These are phyloP conservation scores for Aspergillus pseudoglaucus DNA, from an alignment of 2,329 filamentous ascomycete genomes.

Conservation along the genomic window DNA sequence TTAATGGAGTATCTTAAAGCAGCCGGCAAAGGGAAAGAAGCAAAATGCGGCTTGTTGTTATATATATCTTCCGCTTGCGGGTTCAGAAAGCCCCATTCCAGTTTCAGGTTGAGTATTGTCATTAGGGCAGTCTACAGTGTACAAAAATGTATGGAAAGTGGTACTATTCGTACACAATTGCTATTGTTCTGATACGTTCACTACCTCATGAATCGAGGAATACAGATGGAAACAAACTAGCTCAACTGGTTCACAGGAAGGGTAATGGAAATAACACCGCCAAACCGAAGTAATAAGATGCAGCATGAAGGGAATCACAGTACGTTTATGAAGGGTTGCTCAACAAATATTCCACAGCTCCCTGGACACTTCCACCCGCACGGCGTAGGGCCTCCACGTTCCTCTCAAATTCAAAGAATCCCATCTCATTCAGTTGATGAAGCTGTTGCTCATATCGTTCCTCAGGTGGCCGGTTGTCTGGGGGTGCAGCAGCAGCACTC, in stretches of 20 bases:
- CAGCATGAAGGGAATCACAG: slow-evolving; percentile 1
- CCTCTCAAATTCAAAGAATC: slow-evolving; percentile 92
- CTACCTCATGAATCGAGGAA: neutral
- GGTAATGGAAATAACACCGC: slow-evolving; percentile 1
- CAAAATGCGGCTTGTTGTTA: neutral
- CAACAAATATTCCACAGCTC: slow-evolving; percentile 48
- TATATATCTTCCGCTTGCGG: too few relatives aligned
- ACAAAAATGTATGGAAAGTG: too few relatives aligned
- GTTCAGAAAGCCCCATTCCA: too few relatives aligned
- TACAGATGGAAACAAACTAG: neutral
- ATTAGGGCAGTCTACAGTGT: too few relatives aligned
- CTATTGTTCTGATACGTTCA: too few relatives aligned
- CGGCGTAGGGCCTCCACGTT: slow-evolving; percentile 84
- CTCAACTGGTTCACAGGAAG: slow-evolving; percentile 2
- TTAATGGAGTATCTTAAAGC: neutral
- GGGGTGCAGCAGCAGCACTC: slow-evolving; percentile 50
- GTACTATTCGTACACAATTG: too few relatives aligned
- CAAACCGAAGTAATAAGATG: neutral
- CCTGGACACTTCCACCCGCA: slow-evolving; percentile 89
- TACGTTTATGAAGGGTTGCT: slow-evolving; percentile 20
- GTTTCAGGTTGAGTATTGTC: too few relatives aligned
- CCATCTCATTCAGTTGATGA: slow-evolving; percentile 95
- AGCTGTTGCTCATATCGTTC: slow-evolving; percentile 88
- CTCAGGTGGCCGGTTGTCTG: slow-evolving; percentile 84
- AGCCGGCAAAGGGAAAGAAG: neutral